Percentiles rank a stretch among this genome's conserved stretches.
phyloP scores from a whole-genome alignment of 2,329 filamentous ascomycete species.

The Exophiala aquamarina region DNA sequence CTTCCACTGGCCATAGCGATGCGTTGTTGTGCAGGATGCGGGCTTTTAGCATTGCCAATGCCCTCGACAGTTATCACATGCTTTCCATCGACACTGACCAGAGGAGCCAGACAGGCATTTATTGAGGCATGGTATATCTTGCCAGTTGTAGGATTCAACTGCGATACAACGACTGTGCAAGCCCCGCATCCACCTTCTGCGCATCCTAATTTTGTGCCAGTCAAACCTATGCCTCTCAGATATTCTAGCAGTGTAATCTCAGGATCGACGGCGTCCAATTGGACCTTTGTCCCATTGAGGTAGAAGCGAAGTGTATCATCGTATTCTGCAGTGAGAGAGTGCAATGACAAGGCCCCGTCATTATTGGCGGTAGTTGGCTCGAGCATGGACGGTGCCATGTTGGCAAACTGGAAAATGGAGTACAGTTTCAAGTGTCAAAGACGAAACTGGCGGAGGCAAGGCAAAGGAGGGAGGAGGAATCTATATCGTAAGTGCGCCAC shows the following conservation, averaged over 20 bases:
- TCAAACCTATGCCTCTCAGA: slow-evolving; percentile 85
- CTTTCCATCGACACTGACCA: slow-evolving; percentile 93
- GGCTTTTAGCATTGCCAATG: slow-evolving; percentile 81
- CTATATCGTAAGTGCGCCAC: slow-evolving; percentile 19
- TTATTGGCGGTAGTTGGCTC: slow-evolving; percentile 43
- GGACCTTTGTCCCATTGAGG: slow-evolving; percentile 88
- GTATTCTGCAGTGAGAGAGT: slow-evolving; percentile 70
- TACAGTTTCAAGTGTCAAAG: no score
- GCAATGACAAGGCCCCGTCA: slow-evolving; percentile 49
- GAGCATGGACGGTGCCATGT: slow-evolving; percentile 60
- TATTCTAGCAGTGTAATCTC: slow-evolving; percentile 93
- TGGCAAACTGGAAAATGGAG: neutral
- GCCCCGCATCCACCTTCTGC: slow-evolving; percentile 95
- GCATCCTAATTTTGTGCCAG: slow-evolving; percentile 94
- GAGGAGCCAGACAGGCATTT: slow-evolving; percentile 90
- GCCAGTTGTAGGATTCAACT: slow-evolving; percentile 88
- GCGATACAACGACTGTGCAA: slow-evolving; percentile 89
- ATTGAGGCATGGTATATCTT: slow-evolving; percentile 95
- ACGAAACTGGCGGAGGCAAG: neutral
- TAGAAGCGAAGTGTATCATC: slow-evolving; percentile 91
- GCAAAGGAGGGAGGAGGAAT: slow-evolving; percentile 1
- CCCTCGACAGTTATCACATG: slow-evolving; percentile 98
- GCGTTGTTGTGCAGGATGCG: slow-evolving; percentile 87
- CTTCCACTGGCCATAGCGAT: slow-evolving; percentile 90
- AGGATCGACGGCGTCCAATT: slow-evolving; percentile 82